These are phyloP conservation scores for Neoscytalidium dimidiatum DNA, from an alignment of 2,329 filamentous ascomycete genomes.

Conservation along the genomic window DNA sequence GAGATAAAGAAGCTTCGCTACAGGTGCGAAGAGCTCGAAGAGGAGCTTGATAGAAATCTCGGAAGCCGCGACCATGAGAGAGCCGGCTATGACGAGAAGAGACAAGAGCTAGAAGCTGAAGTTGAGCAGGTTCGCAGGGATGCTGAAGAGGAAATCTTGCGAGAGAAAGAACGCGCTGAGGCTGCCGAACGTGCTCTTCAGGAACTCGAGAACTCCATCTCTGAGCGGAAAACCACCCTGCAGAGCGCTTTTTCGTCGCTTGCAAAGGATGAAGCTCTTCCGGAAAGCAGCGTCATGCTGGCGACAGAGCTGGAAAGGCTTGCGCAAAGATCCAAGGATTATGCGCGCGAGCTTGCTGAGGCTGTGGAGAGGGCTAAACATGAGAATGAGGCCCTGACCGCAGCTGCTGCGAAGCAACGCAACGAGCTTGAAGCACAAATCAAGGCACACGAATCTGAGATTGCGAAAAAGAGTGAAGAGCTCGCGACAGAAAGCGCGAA, in stretches of 20 bases:
- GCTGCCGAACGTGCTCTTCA: slow-evolving; percentile 29
- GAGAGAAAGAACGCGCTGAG: slow-evolving; percentile 32
- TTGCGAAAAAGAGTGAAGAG: slow-evolving; percentile 42
- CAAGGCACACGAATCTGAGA: slow-evolving; percentile 40
- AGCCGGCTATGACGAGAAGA: slow-evolving; percentile 66
- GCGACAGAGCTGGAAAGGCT: slow-evolving; percentile 48
- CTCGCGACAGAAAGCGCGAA: slow-evolving; percentile 52
- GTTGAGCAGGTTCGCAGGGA: slow-evolving; percentile 61
- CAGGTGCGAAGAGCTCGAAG: slow-evolving; percentile 84
- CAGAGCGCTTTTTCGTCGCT: slow-evolving; percentile 41
- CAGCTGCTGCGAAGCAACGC: slow-evolving; percentile 43
- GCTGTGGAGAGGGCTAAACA: slow-evolving; percentile 49
- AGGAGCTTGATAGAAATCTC: slow-evolving; percentile 83
- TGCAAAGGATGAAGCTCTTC: slow-evolving; percentile 31
- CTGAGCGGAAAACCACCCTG: slow-evolving; percentile 32
- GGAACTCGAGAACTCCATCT: slow-evolving; percentile 46
- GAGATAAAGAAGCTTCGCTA: slow-evolving; percentile 77
- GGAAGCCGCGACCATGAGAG: slow-evolving; percentile 84
- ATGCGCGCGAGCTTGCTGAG: slow-evolving; percentile 48
- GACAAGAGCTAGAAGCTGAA: slow-evolving; percentile 70
- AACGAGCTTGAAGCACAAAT: slow-evolving; percentile 37
- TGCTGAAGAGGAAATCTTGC: slow-evolving; percentile 53
- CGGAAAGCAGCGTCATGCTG: slow-evolving; percentile 41
- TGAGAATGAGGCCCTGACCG: slow-evolving; percentile 46
- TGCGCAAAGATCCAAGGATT: slow-evolving; percentile 43